These are phyloP conservation scores for Amoeboaphelidium occidentale DNA, from an alignment of 371 early-diverging fungal species.

Conservation along the genomic window DNA sequence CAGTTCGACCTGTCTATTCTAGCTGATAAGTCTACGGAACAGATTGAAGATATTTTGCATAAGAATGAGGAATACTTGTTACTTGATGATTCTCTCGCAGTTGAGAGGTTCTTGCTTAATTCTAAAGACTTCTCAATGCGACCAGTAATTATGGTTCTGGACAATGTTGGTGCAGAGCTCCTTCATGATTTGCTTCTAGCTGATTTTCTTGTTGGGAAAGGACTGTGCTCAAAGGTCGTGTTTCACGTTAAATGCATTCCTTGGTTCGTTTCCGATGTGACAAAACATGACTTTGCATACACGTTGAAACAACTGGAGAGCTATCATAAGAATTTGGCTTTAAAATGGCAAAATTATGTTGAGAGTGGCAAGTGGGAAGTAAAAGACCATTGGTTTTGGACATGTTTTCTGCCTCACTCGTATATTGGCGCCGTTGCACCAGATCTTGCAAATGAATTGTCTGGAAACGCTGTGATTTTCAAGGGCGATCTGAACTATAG, in stretches of 20 bases:
- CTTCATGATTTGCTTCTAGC: conserved; percentile 67
- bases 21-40: too few species aligned
- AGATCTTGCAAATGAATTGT: conserved; percentile 27
- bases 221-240: conserved; percentile 32
- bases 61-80: too few species aligned
- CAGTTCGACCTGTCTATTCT: too few species aligned
- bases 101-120: too few species aligned
- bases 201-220: conserved; percentile 48
- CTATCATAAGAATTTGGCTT: conserved; percentile 25
- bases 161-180: too few species aligned
- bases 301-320: conserved; percentile 21
- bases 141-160: too few species aligned
- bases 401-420: conserved; percentile 45
- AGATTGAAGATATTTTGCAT: too few species aligned
- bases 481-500: conserved; percentile 93
- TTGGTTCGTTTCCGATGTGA: conserved; percentile 54
- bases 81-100: too few species aligned
- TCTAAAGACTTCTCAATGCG: too few species aligned
- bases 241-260: conserved; percentile 69
- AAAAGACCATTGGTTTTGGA: conserved; percentile 56
- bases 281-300: conserved; percentile 3
- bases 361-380: conserved; percentile 29
- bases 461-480: conserved; percentile 38
- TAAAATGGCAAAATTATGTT: conserved; percentile 39
- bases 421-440: conserved; percentile 35